Base-by-base conservation (phyloP, 495 filamentous ascomycete genomes). In the Talaromyces thailandensis region DNA sequence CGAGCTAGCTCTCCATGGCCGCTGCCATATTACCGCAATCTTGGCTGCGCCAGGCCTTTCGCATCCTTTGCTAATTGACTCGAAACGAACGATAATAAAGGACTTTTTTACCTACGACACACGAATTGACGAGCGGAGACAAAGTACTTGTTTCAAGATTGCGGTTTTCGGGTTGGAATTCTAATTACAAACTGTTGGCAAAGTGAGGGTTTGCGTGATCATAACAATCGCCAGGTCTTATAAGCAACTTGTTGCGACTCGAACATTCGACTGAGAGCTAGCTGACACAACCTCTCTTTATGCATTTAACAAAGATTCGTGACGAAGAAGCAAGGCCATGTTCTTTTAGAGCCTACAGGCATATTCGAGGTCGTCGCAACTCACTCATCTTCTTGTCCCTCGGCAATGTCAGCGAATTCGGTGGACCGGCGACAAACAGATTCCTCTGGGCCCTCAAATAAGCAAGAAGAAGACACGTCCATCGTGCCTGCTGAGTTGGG, bases 401-500 rank as follows among this genome's bases (percentile, higher is more conserved):
- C 26, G 59, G 76, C 75, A 72, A 79, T 79, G 77, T 78, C 76
- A 73, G 73, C 71, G 75, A 73, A 79, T 69, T 69, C 69, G 65
- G 64, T 68, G 62, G 25, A 31, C 23, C 37, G 37, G 23, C 59
- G 43, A 28, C 26, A 31, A 50, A 9, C 25, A 50, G 24, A 61
- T 23, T 11, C 18, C 59, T 40, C 16, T 31, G 28, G 67, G 66
- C 67, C 68, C 72, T 66, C 70, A 68, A 55, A 66, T 67, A 64
- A 63, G 69, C 53, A 62, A 67, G 64, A 65, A 73, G 64, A 66
- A 61, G 61, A 68, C 56, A 66, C 56, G 56, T 66, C 57, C 69
- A 53, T 66, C 63, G 65, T 64, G 60, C 62, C 57, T 64, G 64
- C 72, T 2, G 74, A 75, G 24, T 73, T 72, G 25, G 70, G 73